phyloP scores from a whole-genome alignment of 495 filamentous ascomycete genomes.

The Glarea lozoyensis region DNA sequence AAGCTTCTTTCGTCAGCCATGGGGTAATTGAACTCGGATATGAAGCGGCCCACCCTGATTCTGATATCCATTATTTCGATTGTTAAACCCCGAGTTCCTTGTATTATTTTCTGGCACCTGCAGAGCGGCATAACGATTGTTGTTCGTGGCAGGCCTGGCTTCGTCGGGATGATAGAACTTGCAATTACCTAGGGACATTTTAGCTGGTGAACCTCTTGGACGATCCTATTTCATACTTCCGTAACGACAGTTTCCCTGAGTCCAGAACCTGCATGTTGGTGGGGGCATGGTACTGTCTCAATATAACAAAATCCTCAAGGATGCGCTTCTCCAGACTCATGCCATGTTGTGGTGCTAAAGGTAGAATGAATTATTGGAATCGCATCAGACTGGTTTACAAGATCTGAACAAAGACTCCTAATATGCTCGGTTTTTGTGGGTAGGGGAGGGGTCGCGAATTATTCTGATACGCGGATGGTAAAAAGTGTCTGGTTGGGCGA shows the following conservation, averaged over 20 bases:
- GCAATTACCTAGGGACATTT: slow-evolving; percentile 13
- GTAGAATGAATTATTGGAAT: too few relatives aligned
- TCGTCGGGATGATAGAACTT: slow-evolving; percentile 16
- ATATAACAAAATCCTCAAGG: too few relatives aligned
- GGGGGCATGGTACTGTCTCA: too few relatives aligned
- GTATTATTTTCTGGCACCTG: slow-evolving; percentile 9
- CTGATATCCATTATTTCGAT: slow-evolving; percentile 3
- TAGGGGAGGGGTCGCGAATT: too few relatives aligned
- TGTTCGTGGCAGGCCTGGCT: background rate
- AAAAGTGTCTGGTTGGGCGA: too few relatives aligned
- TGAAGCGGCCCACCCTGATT: background rate
- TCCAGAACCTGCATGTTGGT: slow-evolving; percentile 60
- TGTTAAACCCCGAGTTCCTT: slow-evolving; percentile 1
- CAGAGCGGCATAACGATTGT: slow-evolving; percentile 14
- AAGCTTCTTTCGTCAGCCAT: background rate
- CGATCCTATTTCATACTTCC: slow-evolving; percentile 40
- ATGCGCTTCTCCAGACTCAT: too few relatives aligned
- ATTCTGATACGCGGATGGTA: too few relatives aligned
- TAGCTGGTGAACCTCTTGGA: background rate
- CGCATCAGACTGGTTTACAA: too few relatives aligned
- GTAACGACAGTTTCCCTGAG: slow-evolving; percentile 63
- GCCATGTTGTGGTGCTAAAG: too few relatives aligned
- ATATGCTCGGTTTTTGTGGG: too few relatives aligned
- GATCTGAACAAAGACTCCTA: too few relatives aligned
- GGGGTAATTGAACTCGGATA: background rate